Percentiles rank a stretch among this genome's conserved stretches.
Evolutionary conservation across 2,329 filamentous ascomycete species (phyloP).

Genomic region (Ophidiomyces ophidiicola): DNA sequence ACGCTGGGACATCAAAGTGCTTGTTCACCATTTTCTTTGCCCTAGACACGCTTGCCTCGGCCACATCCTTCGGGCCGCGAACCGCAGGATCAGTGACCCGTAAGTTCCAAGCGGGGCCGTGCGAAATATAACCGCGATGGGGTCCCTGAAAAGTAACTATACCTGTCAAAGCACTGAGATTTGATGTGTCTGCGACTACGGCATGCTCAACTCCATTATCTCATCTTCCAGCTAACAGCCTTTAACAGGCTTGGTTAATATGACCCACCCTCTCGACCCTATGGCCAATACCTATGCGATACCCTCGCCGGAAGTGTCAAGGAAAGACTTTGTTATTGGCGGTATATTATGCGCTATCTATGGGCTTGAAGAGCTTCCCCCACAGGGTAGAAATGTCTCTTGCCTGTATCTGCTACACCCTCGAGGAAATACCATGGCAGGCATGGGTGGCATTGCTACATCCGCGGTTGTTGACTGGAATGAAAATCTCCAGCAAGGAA

Average conservation of each 20-base stretch:
- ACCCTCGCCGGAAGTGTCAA: slow-evolving; percentile 41
- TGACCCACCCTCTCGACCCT: slow-evolving; percentile 28
- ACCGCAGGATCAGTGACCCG: too few relatives aligned
- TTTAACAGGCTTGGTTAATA: slow-evolving; percentile 12
- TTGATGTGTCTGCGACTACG: background rate
- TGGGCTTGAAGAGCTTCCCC: slow-evolving; percentile 63
- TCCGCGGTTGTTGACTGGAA: slow-evolving; percentile 59
- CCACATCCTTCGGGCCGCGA: too few relatives aligned
- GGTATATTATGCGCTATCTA: slow-evolving; percentile 70
- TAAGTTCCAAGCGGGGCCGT: too few relatives aligned
- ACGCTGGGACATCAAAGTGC: too few relatives aligned
- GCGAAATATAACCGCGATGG: background rate
- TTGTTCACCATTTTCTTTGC: too few relatives aligned
- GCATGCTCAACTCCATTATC: background rate
- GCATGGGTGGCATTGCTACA: slow-evolving; percentile 65
- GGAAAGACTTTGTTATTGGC: slow-evolving; percentile 56
- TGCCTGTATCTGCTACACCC: slow-evolving; percentile 90
- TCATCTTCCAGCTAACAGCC: background rate
- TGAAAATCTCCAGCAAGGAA: slow-evolving; percentile 26
- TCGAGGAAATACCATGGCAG: slow-evolving; percentile 54
- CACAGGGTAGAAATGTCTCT: slow-evolving; percentile 45
- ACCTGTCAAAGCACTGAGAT: slow-evolving; percentile 1
- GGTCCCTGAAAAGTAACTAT: slow-evolving; percentile 10
- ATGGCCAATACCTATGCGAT: slow-evolving; percentile 21
- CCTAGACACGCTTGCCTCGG: too few relatives aligned